Evolutionary conservation across 495 filamentous ascomycete genomes (phyloP), one percentile per base, ranked within the genome.

Genomic region (Copromyces sp.): DNA sequence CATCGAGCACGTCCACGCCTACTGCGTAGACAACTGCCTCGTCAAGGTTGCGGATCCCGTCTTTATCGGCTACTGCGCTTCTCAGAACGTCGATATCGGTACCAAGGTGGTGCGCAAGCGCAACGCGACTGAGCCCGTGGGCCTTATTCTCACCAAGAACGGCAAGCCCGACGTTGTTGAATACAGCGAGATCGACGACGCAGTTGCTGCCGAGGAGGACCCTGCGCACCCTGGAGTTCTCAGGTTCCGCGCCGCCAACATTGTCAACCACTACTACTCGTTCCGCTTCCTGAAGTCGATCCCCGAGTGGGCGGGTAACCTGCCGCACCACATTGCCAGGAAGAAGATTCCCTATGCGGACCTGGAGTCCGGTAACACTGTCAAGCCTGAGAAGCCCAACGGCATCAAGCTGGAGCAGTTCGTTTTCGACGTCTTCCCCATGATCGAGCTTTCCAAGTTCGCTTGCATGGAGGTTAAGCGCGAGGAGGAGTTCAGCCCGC

Each of bases 261-360:
- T 99, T 73, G 95, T 99, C 83, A 99, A 99, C 87, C 95, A 99
- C 86, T 99, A 98, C 87, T 99, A 99, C 86, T 94, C 92, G 41
- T 96, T 94, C 87, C 85, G 88, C 72, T 99, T 98, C 86, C 87
- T 99, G 69, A 92, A 97, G 80, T 90, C 88, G 59, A 97, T 98
- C 75, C 93, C 95, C 69, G 85, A 89, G 75, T 97, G 91, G 90
- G 88, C 89, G 24, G 89, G 95, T 83, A 87, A 88, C 75, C 87
- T 99, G 39, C 95, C 95, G 3, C 96, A 98, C 80, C 95, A 99
- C 84, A 90, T 99, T 68, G 95, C 95, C 41, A 88, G 89, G 78
- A 99, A 99, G 91, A 99, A 99, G 92, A 99, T 99, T 73, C 93
- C 94, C 9, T 91, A 90, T 81, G 87, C 93, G 71, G 87, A 98